Percentiles rank a stretch among this genome's conserved stretches.
Evolutionary conservation across 176 grass and related monocot species (phyloP).

Genomic region (Urochloa ruziziensis): DNA sequence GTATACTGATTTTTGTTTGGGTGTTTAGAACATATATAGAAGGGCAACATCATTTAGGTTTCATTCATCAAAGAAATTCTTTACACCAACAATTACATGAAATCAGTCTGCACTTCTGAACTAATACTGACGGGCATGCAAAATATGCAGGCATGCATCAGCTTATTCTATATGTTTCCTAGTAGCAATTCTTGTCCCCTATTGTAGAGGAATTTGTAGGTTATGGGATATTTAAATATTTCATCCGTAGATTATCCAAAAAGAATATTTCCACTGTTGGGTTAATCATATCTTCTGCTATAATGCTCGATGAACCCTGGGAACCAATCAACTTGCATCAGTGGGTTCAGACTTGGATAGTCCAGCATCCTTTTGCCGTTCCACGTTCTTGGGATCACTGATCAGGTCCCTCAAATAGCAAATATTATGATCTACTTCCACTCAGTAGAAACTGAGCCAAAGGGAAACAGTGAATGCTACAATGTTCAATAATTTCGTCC

Average conservation of each 20-base stretch:
- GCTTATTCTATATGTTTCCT: not conserved
- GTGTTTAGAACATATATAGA: not conserved
- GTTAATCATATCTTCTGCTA: not conserved
- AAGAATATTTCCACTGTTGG: no score
- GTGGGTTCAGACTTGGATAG: not conserved
- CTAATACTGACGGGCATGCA: not conserved
- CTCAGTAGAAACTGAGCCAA: not conserved
- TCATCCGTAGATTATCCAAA: no score
- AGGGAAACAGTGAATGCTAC: not conserved
- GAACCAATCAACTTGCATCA: not conserved
- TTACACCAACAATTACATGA: not conserved
- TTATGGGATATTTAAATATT: not conserved
- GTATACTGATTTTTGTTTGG: no score
- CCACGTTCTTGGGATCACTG: not conserved
- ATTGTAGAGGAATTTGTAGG: not conserved
- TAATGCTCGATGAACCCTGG: not conserved
- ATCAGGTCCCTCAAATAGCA: not conserved
- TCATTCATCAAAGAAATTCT: not conserved
- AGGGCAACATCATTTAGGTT: not conserved
- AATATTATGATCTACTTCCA: not conserved
- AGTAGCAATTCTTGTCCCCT: not conserved
- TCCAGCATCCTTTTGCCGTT: not conserved
- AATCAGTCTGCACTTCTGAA: no score
- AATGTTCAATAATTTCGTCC: not conserved
- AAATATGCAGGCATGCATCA: not conserved